phyloP scores from a whole-genome alignment of 805 yeast genomes.

The Pichia cephalocereana region DNA sequence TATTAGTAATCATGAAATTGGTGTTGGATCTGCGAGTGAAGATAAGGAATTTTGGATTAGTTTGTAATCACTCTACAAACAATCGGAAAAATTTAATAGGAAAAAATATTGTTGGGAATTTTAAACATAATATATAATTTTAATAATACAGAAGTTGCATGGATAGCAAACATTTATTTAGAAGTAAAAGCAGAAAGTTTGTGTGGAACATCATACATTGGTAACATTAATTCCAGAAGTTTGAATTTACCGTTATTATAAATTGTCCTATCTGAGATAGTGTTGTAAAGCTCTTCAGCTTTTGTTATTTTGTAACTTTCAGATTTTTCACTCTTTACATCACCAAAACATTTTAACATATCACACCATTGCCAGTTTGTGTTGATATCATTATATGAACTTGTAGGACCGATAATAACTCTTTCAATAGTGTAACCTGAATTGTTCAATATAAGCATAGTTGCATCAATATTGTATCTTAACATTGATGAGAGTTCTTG shows the following conservation, averaged over 20 bases:
- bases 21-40: no score
- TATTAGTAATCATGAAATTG: no score
- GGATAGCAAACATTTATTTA: neutral
- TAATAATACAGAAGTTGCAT: no score
- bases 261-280: slow-evolving; percentile 28
- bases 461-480: slow-evolving; percentile 33
- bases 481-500: slow-evolving; percentile 39
- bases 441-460: slow-evolving; percentile 37
- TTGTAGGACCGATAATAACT: slow-evolving; percentile 38
- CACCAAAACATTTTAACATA: slow-evolving; percentile 62
- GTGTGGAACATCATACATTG: slow-evolving; percentile 50
- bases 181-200: neutral
- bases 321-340: slow-evolving; percentile 25
- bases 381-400: slow-evolving; percentile 42
- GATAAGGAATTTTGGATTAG: no score
- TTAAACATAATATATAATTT: no score
- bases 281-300: slow-evolving; percentile 27
- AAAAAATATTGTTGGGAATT: no score
- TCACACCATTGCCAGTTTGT: slow-evolving; percentile 58
- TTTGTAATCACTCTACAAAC: no score
- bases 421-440: slow-evolving; percentile 46
- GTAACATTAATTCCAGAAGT: slow-evolving; percentile 52
- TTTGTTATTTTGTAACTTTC: slow-evolving; percentile 28
- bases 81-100: no score
- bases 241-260: slow-evolving; percentile 30